Evolutionary conservation across 2,329 filamentous ascomycete species (phyloP).

Genomic region (Fusarium buxicola): DNA sequence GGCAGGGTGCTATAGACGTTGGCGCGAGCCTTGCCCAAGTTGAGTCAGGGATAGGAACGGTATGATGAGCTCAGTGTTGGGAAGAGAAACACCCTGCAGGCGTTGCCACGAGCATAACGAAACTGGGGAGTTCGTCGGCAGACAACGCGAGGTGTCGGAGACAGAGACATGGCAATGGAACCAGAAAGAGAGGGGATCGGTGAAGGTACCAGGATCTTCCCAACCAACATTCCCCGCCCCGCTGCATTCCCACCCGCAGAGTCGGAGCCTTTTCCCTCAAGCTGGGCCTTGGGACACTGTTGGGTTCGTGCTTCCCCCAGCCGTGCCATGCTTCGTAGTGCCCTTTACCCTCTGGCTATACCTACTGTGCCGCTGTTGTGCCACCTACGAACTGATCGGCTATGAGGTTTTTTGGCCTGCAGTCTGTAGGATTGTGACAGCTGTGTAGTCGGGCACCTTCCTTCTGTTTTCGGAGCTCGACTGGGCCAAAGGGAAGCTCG

Average conservation of each 20-base stretch:
- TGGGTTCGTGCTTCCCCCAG: constrained; percentile 26
- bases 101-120: neutral
- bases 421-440: constrained; percentile 3
- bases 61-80: constrained; percentile 15
- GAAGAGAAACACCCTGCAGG: constrained; percentile 12
- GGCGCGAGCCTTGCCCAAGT: constrained; percentile 8
- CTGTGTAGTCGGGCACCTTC: constrained; percentile 9
- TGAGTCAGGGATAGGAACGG: constrained; percentile 13
- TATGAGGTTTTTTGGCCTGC: neutral
- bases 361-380: constrained; percentile 27
- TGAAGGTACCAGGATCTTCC: constrained; percentile 40
- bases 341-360: constrained; percentile 7
- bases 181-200: constrained; percentile 34
- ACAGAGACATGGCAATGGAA: constrained; percentile 27
- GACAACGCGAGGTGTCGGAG: constrained; percentile 15
- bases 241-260: constrained; percentile 36
- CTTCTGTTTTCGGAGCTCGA: constrained; percentile 14
- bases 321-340: constrained; percentile 9
- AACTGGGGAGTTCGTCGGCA: constrained; percentile 11
- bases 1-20: constrained; percentile 5
- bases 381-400: constrained; percentile 3
- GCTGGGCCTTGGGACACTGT: constrained; percentile 11
- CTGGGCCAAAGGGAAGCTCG: constrained; percentile 14
- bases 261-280: constrained; percentile 26
- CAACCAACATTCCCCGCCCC: constrained; percentile 30